Conservation (phyloP, 257 asterid species). For the Handroanthus guayacan region DNA sequence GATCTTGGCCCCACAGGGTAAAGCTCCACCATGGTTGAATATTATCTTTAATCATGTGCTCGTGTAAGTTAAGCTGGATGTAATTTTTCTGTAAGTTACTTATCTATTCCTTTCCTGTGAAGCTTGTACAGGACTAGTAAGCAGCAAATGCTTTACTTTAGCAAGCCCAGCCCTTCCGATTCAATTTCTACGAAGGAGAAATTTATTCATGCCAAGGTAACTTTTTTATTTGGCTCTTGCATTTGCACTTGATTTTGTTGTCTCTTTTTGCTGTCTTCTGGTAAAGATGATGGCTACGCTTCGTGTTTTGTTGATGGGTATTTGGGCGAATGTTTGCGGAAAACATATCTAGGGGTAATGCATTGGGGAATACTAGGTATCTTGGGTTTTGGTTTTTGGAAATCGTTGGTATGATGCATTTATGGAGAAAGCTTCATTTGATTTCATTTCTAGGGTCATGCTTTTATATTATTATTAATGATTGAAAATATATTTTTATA, state of each 20-base stretch:
- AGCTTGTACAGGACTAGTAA: slow-evolving; percentile 76
- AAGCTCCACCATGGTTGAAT: slow-evolving; percentile 28
- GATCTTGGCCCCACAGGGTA: slow-evolving; percentile 78
- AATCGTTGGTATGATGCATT: too few species aligned
- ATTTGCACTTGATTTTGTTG: not conserved
- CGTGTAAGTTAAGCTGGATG: slow-evolving; percentile 19
- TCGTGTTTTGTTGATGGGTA: too few species aligned
- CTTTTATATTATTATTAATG: too few species aligned
- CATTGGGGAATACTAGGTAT: too few species aligned
- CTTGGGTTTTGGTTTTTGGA: too few species aligned
- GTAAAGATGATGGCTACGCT: not conserved
- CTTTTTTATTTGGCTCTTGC: slow-evolving; percentile 20
- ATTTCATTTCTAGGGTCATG: not conserved
- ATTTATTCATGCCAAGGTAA: slow-evolving; percentile 94
- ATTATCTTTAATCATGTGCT: slow-evolving; percentile 12
- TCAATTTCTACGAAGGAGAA: slow-evolving; percentile 89
- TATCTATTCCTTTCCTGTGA: slow-evolving; percentile 44
- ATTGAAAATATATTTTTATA: too few species aligned
- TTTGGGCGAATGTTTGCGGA: too few species aligned
- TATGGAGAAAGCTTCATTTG: too few species aligned
- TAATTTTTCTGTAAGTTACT: slow-evolving; percentile 31
- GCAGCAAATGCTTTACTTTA: slow-evolving; percentile 62
- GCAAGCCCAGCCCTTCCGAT: slow-evolving; percentile 83
- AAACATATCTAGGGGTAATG: too few species aligned
- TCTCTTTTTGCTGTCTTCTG: not conserved